Evolutionary conservation across 1,284 basidiomycete species (phyloP).

Genomic region (Ceratobasidium sp.): DNA sequence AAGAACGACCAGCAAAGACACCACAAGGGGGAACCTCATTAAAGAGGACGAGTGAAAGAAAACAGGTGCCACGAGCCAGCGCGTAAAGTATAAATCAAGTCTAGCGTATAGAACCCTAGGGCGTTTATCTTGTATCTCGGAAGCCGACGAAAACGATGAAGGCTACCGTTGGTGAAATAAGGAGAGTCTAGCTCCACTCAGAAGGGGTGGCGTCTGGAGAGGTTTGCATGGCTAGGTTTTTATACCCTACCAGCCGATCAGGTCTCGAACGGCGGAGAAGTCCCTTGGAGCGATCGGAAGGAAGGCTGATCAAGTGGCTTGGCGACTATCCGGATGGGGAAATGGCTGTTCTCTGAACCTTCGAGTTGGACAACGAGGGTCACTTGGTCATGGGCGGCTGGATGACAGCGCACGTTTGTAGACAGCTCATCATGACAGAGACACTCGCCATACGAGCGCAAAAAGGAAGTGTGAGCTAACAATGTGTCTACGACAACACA

Average conservation of each 20-base stretch:
- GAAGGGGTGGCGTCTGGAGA: background rate
- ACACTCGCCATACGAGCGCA: too few species aligned
- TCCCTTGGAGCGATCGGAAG: slow-evolving; percentile 5
- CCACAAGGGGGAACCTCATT: slow-evolving; percentile 14
- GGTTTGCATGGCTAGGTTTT: background rate
- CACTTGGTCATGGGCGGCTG: too few species aligned
- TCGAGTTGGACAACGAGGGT: too few species aligned
- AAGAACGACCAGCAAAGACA: background rate
- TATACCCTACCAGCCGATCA: background rate
- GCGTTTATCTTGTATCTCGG: too few species aligned
- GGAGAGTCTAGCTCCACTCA: slow-evolving; percentile 13
- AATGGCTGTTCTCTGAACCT: too few species aligned
- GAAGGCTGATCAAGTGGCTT: background rate
- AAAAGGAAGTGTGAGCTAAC: too few species aligned
- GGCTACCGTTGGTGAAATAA: background rate
- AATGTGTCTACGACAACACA: background rate
- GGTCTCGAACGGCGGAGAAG: background rate
- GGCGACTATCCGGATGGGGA: too few species aligned
- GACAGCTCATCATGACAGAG: background rate
- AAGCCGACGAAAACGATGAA: background rate
- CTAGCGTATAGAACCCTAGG: too few species aligned
- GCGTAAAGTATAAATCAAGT: background rate
- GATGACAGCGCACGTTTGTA: background rate
- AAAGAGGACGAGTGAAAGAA: background rate
- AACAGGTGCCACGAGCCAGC: background rate